Base-by-base conservation (phyloP, 257 asterid genomes). In the Penstemon davidsonii region DNA sequence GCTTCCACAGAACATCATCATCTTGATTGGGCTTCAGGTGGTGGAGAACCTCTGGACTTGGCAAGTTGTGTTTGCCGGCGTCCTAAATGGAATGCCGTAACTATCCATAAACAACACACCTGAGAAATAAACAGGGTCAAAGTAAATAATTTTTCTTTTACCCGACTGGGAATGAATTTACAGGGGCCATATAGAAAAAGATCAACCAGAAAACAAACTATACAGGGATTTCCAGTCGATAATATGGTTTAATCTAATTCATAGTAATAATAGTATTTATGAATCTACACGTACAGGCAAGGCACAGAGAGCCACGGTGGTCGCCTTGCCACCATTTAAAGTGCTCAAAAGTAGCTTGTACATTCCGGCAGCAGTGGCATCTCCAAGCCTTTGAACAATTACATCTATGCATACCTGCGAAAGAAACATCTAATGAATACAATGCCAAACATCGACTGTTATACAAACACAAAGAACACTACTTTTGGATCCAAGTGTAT, bases 351-450 rank as follows among this genome's bases (percentile, higher is more conserved):
- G 89, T 61, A 91, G 85, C 82, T 87, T 88, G 82, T 84, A 91
- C 88, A 88, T 83, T 77, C 91, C 96, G 50, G 99, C 97, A 75
- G 99, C 96, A 66, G 99, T 84, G 44, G 97, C 97, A 62, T 91
- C 97, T 65, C 97, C 99, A 13, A 94, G 88, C 83, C 99, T 83
- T 75, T 87, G 99, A 82, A 94, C 95, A 37, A 94, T 87, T 51
- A 94, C 99, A 72, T 94, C 97, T 78, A 91, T 87, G 88, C 99
- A 86, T 60, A 94, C 95, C 98, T 92, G 86, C 36, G 25, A 64
- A 38, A 52, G 33, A 25, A 25, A 25, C 33, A 25, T 25, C 33
- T 25, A 25, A 25, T 25, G 33, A 25, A 2, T 25, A 25, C 1
- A 36, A 11, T 8, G 9, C 67, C 66, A 51, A 76, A 13, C 9